Evolutionary conservation across 2,329 filamentous ascomycete species (phyloP), one percentile per base, ranked within the genome.

Genomic region (Nigrospora oryzae): DNA sequence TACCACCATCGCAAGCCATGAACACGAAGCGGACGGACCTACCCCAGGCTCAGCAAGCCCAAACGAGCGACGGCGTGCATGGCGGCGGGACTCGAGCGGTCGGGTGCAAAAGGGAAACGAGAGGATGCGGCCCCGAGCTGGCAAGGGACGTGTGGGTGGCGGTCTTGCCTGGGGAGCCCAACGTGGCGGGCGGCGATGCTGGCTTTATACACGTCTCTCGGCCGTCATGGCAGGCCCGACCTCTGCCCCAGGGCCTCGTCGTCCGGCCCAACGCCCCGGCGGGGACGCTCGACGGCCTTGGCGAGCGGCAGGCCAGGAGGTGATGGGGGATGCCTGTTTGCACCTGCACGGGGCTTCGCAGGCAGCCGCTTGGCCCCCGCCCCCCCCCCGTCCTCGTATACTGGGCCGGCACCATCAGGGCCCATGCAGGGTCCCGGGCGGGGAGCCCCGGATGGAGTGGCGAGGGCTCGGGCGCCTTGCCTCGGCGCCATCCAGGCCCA

Each of bases 31-130:
- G 16, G 3, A 42, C 36, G 14, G 14, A 15, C 51, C 37, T 55
- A 61, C 58, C 57, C 50, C 19, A 58, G 38, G 49, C 53, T 54
- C 42, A 60, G 28, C 15, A 56, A 47, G 52, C 53, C 52, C 38
- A 59, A 50, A 40, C 43, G 44, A 45, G 50, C 50, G 42, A 44
- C 46, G 10, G 45, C 16, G 48, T 48, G 52, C 58, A 62, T 62
- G 46, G 40, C 42, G 42, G 40, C 28, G 16, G 42, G 40, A 46
- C 44, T 45, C 41, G 41, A 52, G 41, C 35, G 42, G 34, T 15
- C 33, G 15, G 39, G 34, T 16, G 32, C 40, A 14, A 15, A 37
- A 34, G 33, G 31, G 45, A 56, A 60, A 56, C 50, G 58, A 60
- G 42, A 52, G 54, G 59, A 36, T 23, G 23, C 48, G 38, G 53